phyloP scores from a whole-genome alignment of 1,139 yeast genomes.

The Dujonia santamariae region DNA sequence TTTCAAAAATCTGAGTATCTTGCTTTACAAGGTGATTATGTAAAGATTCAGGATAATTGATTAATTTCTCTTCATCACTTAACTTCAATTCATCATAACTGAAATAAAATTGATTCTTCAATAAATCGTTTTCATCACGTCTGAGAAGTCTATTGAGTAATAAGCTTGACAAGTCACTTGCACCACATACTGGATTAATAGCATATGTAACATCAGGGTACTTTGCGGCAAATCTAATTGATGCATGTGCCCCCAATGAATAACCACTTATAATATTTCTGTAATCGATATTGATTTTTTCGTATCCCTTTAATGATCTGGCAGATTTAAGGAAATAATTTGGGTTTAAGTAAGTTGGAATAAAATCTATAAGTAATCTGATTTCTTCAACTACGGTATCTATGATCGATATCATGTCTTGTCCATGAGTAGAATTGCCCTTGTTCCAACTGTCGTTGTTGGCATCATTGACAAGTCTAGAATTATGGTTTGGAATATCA shows the following conservation, averaged over 20 bases:
- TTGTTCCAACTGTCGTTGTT: slow-evolving; percentile 44
- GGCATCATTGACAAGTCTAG: slow-evolving; percentile 31
- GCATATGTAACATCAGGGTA: slow-evolving; percentile 37
- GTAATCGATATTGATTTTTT: slow-evolving; percentile 20
- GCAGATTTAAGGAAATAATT: slow-evolving; percentile 25
- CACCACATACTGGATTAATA: slow-evolving; percentile 48
- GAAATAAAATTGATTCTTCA: slow-evolving; percentile 29
- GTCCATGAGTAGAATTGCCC: slow-evolving; percentile 50
- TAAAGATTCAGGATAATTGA: slow-evolving; percentile 33
- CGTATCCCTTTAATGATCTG: slow-evolving; percentile 8
- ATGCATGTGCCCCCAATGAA: slow-evolving; percentile 61
- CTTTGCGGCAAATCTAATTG: slow-evolving; percentile 44
- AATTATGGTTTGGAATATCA: slow-evolving; percentile 64
- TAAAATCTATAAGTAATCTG: slow-evolving; percentile 42
- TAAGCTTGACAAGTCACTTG: slow-evolving; percentile 41
- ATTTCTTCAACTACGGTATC: slow-evolving; percentile 53
- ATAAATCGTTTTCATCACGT: slow-evolving; percentile 15
- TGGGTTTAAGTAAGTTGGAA: slow-evolving; percentile 44
- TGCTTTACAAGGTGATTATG: slow-evolving; percentile 29
- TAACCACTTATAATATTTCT: slow-evolving; percentile 48
- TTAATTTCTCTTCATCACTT: slow-evolving; percentile 20
- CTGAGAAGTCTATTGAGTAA: slow-evolving; percentile 34
- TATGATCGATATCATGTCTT: slow-evolving; percentile 51
- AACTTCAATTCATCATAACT: slow-evolving; percentile 36
- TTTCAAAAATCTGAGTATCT: slow-evolving; percentile 33